Evolutionary conservation across 768 basidiomycete species (phyloP).

Genomic region (Boletus coccyginus): DNA sequence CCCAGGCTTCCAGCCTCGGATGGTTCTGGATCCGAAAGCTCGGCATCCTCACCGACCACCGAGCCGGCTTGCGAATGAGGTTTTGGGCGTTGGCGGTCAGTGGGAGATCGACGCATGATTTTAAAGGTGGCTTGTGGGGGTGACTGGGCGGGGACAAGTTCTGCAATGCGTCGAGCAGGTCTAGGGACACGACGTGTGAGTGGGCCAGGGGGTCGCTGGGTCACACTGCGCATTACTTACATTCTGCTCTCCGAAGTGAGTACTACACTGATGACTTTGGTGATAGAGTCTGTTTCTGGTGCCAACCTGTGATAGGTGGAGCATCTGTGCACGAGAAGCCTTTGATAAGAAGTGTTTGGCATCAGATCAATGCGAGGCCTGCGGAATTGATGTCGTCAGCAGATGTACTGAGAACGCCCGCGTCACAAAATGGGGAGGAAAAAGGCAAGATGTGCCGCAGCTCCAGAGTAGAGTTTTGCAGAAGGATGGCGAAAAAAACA

Average conservation of each 20-base stretch:
- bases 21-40: constrained; percentile 74
- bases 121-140: constrained; percentile 75
- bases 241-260: constrained; percentile 67
- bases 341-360: constrained; percentile 78
- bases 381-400: constrained; percentile 24
- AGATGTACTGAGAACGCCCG: not conserved
- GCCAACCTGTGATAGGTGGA: constrained; percentile 75
- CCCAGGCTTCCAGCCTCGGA: constrained; percentile 79
- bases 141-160: constrained; percentile 75
- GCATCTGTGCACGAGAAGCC: constrained; percentile 82
- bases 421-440: not conserved
- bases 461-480: not conserved
- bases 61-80: constrained; percentile 73
- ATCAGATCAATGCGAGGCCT: constrained; percentile 65
- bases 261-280: constrained; percentile 60
- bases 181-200: constrained; percentile 38
- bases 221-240: constrained; percentile 43
- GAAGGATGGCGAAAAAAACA: not conserved
- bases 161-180: constrained; percentile 65
- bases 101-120: constrained; percentile 73
- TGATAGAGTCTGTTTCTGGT: constrained; percentile 63
- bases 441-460: not conserved
- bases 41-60: constrained; percentile 70
- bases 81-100: constrained; percentile 53
- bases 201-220: not conserved